Percentiles rank a stretch among this genome's conserved stretches.
These are phyloP conservation scores for Podaxis rugospora DNA, from an alignment of 768 basidiomycete species.

Conservation along the genomic window DNA sequence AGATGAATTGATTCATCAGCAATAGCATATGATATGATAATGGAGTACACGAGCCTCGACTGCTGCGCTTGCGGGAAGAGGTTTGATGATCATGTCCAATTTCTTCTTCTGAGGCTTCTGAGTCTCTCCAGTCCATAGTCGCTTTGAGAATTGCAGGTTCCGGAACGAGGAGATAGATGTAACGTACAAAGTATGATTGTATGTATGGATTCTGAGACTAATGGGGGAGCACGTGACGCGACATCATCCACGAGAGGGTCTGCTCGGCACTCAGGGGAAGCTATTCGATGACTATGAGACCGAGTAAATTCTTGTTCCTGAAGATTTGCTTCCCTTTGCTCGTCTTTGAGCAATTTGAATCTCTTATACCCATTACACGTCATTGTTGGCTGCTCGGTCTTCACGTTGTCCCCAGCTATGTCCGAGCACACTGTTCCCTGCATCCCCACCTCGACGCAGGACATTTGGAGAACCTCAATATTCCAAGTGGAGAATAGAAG, in stretches of 20 bases:
- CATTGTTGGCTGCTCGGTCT: too few species aligned
- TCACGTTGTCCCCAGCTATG: not conserved
- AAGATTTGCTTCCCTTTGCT: not conserved
- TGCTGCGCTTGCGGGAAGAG: constrained; percentile 55
- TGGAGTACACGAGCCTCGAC: constrained; percentile 40
- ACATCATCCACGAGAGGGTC: constrained; percentile 13
- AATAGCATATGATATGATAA: not conserved
- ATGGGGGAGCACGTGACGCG: constrained; percentile 24
- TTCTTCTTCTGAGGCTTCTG: constrained; percentile 60
- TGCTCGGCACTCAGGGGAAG: not conserved
- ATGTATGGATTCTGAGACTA: constrained; percentile 17
- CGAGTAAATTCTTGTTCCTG: constrained; percentile 7
- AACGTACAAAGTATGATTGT: constrained; percentile 15
- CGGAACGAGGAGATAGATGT: constrained; percentile 19
- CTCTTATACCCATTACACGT: too few species aligned
- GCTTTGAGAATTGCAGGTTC: constrained; percentile 14
- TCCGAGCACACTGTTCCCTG: not conserved
- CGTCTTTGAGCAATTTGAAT: too few species aligned
- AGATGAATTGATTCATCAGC: constrained; percentile 12
- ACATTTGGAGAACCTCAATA: not conserved
- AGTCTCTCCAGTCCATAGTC: constrained; percentile 54
- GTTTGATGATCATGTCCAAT: constrained; percentile 33
- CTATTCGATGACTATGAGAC: not conserved
- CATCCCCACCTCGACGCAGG: not conserved
- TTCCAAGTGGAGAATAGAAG: not conserved